Percentiles rank a stretch among this genome's conserved stretches.
phyloP scores from a whole-genome alignment of 75 land plant genomes.

The Cunninghamia lanceolata region DNA sequence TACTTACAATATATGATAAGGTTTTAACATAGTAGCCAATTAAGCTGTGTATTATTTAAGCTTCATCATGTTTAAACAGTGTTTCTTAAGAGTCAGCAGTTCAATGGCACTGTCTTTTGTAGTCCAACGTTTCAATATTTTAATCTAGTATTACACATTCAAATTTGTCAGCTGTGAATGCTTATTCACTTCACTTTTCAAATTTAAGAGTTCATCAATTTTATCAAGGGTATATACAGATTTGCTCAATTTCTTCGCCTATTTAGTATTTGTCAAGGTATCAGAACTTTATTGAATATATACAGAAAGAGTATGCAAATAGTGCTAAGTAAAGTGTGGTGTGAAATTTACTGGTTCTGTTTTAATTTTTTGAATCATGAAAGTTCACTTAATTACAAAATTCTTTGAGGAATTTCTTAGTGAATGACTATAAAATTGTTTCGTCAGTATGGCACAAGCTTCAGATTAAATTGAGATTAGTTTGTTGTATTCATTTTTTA shows the following conservation, averaged over 20 bases:
- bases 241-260: conserved; percentile 83
- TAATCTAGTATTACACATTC: background rate
- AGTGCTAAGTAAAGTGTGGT: background rate
- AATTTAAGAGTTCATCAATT: background rate
- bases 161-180: background rate
- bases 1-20: background rate
- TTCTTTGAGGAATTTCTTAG: background rate
- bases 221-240: conserved; percentile 39
- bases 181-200: background rate
- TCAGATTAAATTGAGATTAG: background rate
- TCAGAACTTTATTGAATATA: conserved; percentile 84
- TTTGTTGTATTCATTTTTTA: background rate
- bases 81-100: background rate
- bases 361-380: background rate
- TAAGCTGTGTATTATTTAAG: background rate
- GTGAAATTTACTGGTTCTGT: background rate
- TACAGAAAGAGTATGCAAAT: conserved; percentile 76
- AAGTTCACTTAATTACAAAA: background rate
- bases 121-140: background rate
- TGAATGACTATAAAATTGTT: background rate
- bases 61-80: background rate
- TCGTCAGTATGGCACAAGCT: background rate
- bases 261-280: conserved; percentile 74
- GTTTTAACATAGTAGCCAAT: background rate
- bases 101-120: background rate